phyloP scores from a whole-genome alignment of 2,329 filamentous ascomycete species.

The Clonostachys solani region DNA sequence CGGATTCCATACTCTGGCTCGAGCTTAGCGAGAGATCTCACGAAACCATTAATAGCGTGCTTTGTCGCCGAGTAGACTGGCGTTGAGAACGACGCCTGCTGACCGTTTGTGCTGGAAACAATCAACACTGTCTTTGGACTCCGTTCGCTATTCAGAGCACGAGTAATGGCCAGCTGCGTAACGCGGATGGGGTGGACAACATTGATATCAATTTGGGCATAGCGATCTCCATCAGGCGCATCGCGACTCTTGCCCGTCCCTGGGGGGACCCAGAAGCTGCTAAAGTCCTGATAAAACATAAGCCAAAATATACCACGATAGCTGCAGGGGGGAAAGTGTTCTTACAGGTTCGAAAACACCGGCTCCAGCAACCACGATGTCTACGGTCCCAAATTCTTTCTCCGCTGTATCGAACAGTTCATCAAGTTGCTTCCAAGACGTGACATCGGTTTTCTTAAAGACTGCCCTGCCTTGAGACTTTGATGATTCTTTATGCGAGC shows the following conservation, averaged over 20 bases:
- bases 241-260: conserved; percentile 25
- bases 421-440: conserved; percentile 30
- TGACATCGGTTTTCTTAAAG: conserved; percentile 39
- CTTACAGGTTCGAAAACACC: conserved; percentile 40
- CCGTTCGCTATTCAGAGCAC: conserved; percentile 3
- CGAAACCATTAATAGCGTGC: conserved; percentile 29
- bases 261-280: conserved; percentile 34
- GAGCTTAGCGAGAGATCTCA: conserved; percentile 29
- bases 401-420: conserved; percentile 25
- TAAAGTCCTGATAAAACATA: too few relatives aligned
- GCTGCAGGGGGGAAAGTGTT: conserved; percentile 10
- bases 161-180: conserved; percentile 30
- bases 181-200: conserved; percentile 32
- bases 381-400: conserved; percentile 27
- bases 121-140: conserved; percentile 30
- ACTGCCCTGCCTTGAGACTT: conserved; percentile 20
- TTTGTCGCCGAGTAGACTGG: conserved; percentile 35
- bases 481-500: conserved; percentile 6
- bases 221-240: conserved; percentile 17
- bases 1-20: conserved; percentile 25
- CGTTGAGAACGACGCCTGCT: conserved; percentile 21
- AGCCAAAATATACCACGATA: too few relatives aligned
- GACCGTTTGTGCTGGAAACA: conserved; percentile 28
- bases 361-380: conserved; percentile 39
- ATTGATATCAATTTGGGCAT: conserved; percentile 32